These are phyloP conservation scores for Deinandra increscens DNA, from an alignment of 129 eudicot species.

Conservation along the genomic window DNA sequence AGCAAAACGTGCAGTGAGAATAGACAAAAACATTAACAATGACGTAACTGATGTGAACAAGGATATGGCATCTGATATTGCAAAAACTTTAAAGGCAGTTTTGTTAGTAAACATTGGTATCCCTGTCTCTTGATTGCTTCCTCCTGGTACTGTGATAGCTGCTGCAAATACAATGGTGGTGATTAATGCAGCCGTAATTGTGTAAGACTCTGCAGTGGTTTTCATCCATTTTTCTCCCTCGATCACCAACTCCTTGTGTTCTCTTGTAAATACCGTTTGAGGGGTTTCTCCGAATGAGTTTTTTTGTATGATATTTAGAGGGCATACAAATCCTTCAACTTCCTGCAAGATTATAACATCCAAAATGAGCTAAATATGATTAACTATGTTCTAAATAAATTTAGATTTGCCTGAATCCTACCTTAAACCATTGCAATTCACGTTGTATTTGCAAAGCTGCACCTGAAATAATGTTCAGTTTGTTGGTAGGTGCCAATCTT, in stretches of 20 bases:
- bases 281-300: conserved; percentile 9
- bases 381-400: neutral
- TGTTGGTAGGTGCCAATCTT: conserved; percentile 18
- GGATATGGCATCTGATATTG: conserved; percentile 8
- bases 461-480: conserved; percentile 17
- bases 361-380: neutral
- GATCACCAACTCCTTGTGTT: conserved; percentile 23
- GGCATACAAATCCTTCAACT: conserved; percentile 10
- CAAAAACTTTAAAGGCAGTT: neutral
- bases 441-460: conserved; percentile 25
- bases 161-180: conserved; percentile 28
- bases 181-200: conserved; percentile 23
- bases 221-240: conserved; percentile 25
- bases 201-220: conserved; percentile 16
- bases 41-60: conserved; percentile 18
- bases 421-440: conserved; percentile 26
- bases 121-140: conserved; percentile 11
- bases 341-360: neutral
- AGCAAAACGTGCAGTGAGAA: neutral
- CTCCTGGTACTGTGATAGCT: conserved; percentile 28
- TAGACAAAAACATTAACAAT: conserved; percentile 21
- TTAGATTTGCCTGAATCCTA: neutral
- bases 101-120: neutral
- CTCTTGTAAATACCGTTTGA: conserved; percentile 19
- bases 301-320: neutral